Conservation (phyloP, 306 rosid genomes). For the Vigna angularis region DNA sequence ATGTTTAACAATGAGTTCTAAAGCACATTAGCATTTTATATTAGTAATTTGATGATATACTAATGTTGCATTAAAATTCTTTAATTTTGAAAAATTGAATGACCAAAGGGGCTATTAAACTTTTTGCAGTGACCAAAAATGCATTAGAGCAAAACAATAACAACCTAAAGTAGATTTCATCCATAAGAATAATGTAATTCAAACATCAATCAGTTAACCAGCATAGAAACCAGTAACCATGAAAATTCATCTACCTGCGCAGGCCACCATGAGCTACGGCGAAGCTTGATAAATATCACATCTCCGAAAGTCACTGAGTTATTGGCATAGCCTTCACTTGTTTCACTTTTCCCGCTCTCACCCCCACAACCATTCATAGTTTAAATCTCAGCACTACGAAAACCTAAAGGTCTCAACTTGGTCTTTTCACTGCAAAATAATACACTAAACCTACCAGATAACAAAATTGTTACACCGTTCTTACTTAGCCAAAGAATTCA, state of each 20-base stretch:
- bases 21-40: too few relatives aligned
- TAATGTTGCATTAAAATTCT: too few relatives aligned
- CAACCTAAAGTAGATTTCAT: too few relatives aligned
- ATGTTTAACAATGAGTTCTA: too few relatives aligned
- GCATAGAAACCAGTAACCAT: neutral
- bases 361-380: slow-evolving; percentile 39
- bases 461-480: neutral
- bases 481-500: neutral
- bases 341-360: slow-evolving; percentile 23
- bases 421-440: neutral
- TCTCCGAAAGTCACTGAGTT: slow-evolving; percentile 54
- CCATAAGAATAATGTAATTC: neutral
- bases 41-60: too few relatives aligned
- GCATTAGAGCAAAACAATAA: too few relatives aligned
- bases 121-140: too few relatives aligned
- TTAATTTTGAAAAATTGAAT: too few relatives aligned
- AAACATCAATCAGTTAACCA: slow-evolving; percentile 21
- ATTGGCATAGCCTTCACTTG: slow-evolving; percentile 37
- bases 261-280: slow-evolving; percentile 73
- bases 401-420: slow-evolving; percentile 31
- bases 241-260: slow-evolving; percentile 60
- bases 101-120: too few relatives aligned
- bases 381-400: slow-evolving; percentile 21
- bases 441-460: slow-evolving; percentile 12
- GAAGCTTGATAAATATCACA: slow-evolving; percentile 54